phyloP scores from a whole-genome alignment of 306 rosid genomes.

The Trifolium pratense region DNA sequence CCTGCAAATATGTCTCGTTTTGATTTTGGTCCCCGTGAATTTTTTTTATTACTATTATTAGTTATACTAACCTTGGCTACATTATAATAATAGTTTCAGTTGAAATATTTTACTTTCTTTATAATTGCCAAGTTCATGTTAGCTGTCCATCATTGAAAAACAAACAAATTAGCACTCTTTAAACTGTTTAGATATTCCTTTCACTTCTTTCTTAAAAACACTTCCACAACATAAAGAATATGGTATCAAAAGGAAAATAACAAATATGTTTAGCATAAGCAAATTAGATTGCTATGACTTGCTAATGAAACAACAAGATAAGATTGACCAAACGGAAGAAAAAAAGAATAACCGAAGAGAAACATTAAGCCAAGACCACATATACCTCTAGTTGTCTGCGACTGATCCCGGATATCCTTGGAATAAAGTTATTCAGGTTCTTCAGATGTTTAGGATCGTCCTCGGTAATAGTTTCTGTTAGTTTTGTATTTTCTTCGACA shows the following conservation, averaged over 20 bases:
- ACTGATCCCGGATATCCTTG: slow-evolving; percentile 67
- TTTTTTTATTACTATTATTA: not conserved
- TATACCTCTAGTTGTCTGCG: slow-evolving; percentile 80
- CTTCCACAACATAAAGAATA: slow-evolving; percentile 9
- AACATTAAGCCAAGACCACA: slow-evolving; percentile 27
- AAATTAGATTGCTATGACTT: slow-evolving; percentile 12
- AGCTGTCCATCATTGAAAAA: slow-evolving; percentile 11
- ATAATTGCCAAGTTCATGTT: not conserved
- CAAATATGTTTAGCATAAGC: not conserved
- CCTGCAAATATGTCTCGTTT: too few relatives aligned
- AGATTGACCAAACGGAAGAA: slow-evolving; percentile 26
- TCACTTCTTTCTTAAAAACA: slow-evolving; percentile 4
- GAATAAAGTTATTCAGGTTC: slow-evolving; percentile 57
- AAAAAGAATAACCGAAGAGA: not conserved
- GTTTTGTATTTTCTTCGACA: slow-evolving; percentile 50
- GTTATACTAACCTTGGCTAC: not conserved
- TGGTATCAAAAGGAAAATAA: slow-evolving; percentile 4
- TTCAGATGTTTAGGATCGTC: slow-evolving; percentile 48
- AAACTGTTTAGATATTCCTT: not conserved
- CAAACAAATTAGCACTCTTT: slow-evolving; percentile 14
- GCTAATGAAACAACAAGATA: slow-evolving; percentile 3
- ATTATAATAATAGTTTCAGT: not conserved
- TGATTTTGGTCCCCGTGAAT: too few relatives aligned
- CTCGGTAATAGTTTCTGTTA: slow-evolving; percentile 39
- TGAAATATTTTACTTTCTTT: slow-evolving; percentile 22